phyloP scores from a whole-genome alignment of 208 protist genomes.

The Trypanosoma cruzi region DNA sequence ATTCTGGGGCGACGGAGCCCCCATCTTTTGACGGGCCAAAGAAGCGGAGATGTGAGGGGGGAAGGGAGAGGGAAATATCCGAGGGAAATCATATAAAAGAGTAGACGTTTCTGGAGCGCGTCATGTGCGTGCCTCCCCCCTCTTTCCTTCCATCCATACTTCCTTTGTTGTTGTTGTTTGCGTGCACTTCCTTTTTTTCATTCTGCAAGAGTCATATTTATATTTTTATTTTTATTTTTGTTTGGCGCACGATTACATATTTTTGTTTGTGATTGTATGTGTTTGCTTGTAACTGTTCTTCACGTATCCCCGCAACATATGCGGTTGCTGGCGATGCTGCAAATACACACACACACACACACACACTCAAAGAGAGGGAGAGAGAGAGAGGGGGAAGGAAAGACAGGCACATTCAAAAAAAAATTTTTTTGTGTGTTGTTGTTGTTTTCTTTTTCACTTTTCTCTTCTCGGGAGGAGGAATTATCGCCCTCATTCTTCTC shows the following conservation, averaged over 20 bases:
- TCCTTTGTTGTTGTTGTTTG: background rate
- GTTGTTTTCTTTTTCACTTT: constrained; percentile 10
- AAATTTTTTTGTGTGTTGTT: too few relatives aligned
- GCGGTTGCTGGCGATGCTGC: background rate
- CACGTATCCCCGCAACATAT: background rate
- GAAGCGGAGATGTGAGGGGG: background rate
- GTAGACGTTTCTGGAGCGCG: background rate
- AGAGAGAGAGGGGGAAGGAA: too few relatives aligned
- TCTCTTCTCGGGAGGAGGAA: background rate
- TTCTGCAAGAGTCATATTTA: background rate
- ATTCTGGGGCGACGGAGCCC: background rate
- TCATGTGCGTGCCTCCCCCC: too few relatives aligned
- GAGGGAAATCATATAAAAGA: background rate
- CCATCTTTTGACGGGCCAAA: background rate
- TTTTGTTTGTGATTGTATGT: background rate
- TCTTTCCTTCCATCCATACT: background rate
- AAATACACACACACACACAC: background rate
- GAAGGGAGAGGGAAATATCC: background rate
- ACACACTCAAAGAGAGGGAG: too few relatives aligned
- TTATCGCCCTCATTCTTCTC: too few relatives aligned
- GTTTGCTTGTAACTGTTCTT: background rate
- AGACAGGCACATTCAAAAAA: background rate
- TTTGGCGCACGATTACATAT: background rate
- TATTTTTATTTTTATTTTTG: background rate
- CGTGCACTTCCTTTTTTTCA: background rate